Conservation (phyloP, 2,329 filamentous ascomycete genomes). For the Diaporthe batatas region DNA sequence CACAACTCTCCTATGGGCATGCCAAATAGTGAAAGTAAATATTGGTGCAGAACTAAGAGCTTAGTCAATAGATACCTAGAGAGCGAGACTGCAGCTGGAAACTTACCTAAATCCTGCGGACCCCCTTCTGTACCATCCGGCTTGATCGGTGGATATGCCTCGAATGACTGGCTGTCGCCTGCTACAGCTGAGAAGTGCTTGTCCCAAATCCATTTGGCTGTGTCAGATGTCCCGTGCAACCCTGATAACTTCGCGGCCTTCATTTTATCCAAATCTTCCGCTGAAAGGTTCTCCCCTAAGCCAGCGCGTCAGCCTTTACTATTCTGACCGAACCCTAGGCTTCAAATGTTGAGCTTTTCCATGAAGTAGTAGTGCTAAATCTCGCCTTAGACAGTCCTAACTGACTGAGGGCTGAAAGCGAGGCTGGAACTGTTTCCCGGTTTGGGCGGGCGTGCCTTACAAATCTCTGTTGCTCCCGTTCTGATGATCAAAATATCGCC, state of each 20-base stretch:
- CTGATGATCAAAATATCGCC: constrained; percentile 58
- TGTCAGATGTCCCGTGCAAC: constrained; percentile 62
- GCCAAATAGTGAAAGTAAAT: constrained; percentile 64
- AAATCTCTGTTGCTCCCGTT: constrained; percentile 52
- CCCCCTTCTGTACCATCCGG: constrained; percentile 53
- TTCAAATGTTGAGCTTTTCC: too few relatives aligned
- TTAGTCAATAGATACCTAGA: constrained; percentile 21
- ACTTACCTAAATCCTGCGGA: constrained; percentile 55
- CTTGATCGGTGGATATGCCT: constrained; percentile 70
- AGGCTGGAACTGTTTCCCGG: too few relatives aligned
- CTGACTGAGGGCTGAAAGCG: too few relatives aligned
- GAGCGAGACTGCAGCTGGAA: constrained; percentile 4
- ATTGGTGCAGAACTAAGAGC: constrained; percentile 59
- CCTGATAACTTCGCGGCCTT: constrained; percentile 51
- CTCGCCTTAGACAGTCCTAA: background rate
- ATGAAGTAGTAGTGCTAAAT: background rate
- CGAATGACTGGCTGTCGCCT: constrained; percentile 74
- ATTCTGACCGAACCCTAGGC: background rate
- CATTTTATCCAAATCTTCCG: constrained; percentile 53
- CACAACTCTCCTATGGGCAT: constrained; percentile 69
- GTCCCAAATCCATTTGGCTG: constrained; percentile 77
- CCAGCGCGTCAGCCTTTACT: background rate
- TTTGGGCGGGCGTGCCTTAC: background rate
- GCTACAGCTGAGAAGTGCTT: constrained; percentile 76
- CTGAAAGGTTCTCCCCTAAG: constrained; percentile 55